Conservation (phyloP, 306 rosid genomes). For the Vicia villosa region DNA sequence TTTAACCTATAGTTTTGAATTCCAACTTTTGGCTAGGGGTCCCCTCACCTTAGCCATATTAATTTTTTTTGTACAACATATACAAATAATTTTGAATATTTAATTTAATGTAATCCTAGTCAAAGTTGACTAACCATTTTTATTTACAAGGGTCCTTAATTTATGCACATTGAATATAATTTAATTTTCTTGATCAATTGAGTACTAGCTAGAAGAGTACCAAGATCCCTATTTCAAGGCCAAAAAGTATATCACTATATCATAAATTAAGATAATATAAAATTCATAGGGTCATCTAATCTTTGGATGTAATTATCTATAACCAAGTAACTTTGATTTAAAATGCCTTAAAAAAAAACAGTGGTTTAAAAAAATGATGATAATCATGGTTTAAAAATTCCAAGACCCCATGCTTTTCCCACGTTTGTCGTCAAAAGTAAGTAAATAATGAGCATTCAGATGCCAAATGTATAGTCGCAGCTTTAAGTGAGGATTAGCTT, state of each 20-base stretch:
- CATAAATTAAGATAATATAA: slow-evolving; percentile 31
- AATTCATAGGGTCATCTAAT: slow-evolving; percentile 3
- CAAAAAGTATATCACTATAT: slow-evolving; percentile 21
- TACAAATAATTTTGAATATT: slow-evolving; percentile 18
- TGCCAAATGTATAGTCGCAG: slow-evolving; percentile 21
- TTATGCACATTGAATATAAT: slow-evolving; percentile 9
- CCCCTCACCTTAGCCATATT: slow-evolving; percentile 33
- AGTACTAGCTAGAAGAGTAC: slow-evolving; percentile 31
- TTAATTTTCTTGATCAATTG: slow-evolving; percentile 36
- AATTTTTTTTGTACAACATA: slow-evolving; percentile 13
- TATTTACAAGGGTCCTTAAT: slow-evolving; percentile 27
- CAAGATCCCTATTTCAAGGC: slow-evolving; percentile 52
- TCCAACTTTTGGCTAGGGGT: slow-evolving; percentile 33
- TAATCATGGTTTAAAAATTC: slow-evolving; percentile 50
- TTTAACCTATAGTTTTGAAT: slow-evolving; percentile 21
- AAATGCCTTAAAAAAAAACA: not conserved
- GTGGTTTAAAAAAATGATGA: slow-evolving; percentile 34
- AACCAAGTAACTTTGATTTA: not conserved
- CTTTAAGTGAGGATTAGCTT: slow-evolving; percentile 37
- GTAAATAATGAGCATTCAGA: slow-evolving; percentile 44
- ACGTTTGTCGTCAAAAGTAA: slow-evolving; percentile 61
- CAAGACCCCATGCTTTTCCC: slow-evolving; percentile 55
- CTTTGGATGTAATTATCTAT: slow-evolving; percentile 29
- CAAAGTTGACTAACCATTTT: slow-evolving; percentile 39
- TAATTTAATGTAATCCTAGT: slow-evolving; percentile 23